Base-by-base conservation (phyloP, 1,284 basidiomycete species). In the Neotropicomus parvogracilis region DNA sequence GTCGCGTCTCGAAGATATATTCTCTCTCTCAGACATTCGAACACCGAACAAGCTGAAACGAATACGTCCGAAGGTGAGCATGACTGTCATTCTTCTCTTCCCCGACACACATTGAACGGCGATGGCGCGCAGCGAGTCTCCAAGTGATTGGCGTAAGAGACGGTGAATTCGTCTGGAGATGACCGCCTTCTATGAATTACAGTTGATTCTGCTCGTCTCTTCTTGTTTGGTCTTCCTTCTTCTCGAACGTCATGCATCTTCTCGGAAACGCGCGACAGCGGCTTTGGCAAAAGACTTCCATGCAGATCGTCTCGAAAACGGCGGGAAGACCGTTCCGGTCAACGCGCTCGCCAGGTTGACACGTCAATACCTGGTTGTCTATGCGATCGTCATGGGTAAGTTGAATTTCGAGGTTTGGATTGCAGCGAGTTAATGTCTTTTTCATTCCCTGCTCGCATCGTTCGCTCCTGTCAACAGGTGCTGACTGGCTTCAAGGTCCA, bases 401-500 rank as follows among this genome's bases (percentile, higher is more conserved):
- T 44, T 10, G 0, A 17, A 16, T 34, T 6, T 40, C 19, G 12
- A 8, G 2, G 4, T 12, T 13, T 24, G 10, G 4, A 10, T 11
- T 38, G 34, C 36, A 37, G 19, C 29, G 6, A 20, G 31, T 48
- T 56, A 29, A 55, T 41, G 28, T 27, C 17, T 26, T 38, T n/a
- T 7, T 5, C 19, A 19, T 37, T 24, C n/a, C 8, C 24, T 29
- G 17, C 43, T 33, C 28, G n/a, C 36, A 3, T 34, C 14, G 14
- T 16, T 34, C 13, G 17, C 33, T 16, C 42, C 5, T 39, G 39
- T 45, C 12, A 51, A 36, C 54, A 86, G 85, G 79, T 48, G 81
- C 85, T 49, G 85, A 88, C 61, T 88, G 85, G 85, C 70, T 88
- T n/a, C 84, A 88, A 62, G 85, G 85, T 0, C 85, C 85, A 20